These are phyloP conservation scores for Perkinsus chesapeaki DNA, from an alignment of 169 alveolate species.

Conservation along the genomic window DNA sequence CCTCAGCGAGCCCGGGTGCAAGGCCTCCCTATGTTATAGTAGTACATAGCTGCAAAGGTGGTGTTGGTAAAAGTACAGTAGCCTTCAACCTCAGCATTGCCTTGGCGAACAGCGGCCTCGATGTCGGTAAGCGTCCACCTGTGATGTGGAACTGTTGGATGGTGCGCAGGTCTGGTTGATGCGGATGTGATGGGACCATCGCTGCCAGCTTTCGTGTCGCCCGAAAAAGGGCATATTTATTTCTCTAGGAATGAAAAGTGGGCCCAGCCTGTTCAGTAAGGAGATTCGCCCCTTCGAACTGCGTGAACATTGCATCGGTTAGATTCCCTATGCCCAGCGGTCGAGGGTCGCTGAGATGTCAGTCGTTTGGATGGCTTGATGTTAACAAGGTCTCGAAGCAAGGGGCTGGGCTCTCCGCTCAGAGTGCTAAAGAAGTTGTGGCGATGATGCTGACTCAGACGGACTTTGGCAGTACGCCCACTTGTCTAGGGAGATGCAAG, in stretches of 20 bases:
- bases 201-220: not conserved
- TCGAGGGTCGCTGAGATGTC: not conserved
- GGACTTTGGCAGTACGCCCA: not conserved
- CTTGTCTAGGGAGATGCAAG: not conserved
- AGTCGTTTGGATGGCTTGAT: not conserved
- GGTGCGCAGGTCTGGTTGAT: not conserved
- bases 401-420: not conserved
- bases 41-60: conserved; percentile 93
- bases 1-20: not conserved
- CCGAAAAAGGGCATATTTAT: not conserved
- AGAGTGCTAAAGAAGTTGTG: not conserved
- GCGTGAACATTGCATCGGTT: not conserved
- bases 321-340: not conserved
- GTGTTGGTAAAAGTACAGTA: conserved; percentile 95
- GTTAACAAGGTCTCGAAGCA: not conserved
- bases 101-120: not conserved
- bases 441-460: not conserved
- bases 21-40: conserved; percentile 62
- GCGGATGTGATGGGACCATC: not conserved
- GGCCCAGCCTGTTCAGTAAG: not conserved
- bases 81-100: conserved; percentile 21
- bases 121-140: not conserved
- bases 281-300: not conserved
- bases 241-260: not conserved
- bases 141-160: not conserved